Evolutionary conservation across 2,329 filamentous ascomycete genomes (phyloP).

Genomic region (Cryphonectria carpinicola): DNA sequence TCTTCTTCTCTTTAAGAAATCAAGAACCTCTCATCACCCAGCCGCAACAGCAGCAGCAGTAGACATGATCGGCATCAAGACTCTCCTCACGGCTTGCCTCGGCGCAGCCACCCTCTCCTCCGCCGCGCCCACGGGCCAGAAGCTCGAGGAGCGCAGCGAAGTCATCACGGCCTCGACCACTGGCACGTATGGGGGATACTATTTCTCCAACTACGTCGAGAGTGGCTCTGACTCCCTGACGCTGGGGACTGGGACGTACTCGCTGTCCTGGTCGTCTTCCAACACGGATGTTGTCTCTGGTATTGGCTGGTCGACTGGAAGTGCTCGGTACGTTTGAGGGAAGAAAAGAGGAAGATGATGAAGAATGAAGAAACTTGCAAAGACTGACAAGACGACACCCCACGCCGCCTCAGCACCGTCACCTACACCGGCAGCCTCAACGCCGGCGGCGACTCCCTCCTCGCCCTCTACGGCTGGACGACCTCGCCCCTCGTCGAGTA

Average conservation of each 20-base stretch:
- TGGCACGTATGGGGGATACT: slow-evolving; percentile 10
- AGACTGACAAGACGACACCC: not conserved
- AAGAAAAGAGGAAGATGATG: not conserved
- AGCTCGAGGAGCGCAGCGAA: slow-evolving; percentile 11
- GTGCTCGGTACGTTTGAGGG: slow-evolving; percentile 12
- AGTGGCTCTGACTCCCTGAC: slow-evolving; percentile 11
- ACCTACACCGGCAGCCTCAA: slow-evolving; percentile 14
- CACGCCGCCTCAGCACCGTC: slow-evolving; percentile 7
- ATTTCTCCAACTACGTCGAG: slow-evolving; percentile 21
- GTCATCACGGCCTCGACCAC: slow-evolving; percentile 11
- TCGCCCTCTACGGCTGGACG: slow-evolving; percentile 21
- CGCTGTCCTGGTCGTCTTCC: slow-evolving; percentile 18
- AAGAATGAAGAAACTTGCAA: not conserved
- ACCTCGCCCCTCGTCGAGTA: slow-evolving; percentile 12
- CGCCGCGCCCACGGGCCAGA: slow-evolving; percentile 13
- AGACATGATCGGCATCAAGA: slow-evolving; percentile 15
- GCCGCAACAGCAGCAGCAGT: not conserved
- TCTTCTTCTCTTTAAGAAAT: not conserved
- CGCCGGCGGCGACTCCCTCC: slow-evolving; percentile 16
- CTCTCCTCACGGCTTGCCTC: slow-evolving; percentile 7
- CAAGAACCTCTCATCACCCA: not conserved
- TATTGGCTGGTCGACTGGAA: slow-evolving; percentile 20
- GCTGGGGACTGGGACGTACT: slow-evolving; percentile 17
- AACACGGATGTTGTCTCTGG: slow-evolving; percentile 20
- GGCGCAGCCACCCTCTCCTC: slow-evolving; percentile 1